These are phyloP conservation scores for Baorangia bicolor DNA, from an alignment of 768 basidiomycete genomes.

Conservation along the genomic window DNA sequence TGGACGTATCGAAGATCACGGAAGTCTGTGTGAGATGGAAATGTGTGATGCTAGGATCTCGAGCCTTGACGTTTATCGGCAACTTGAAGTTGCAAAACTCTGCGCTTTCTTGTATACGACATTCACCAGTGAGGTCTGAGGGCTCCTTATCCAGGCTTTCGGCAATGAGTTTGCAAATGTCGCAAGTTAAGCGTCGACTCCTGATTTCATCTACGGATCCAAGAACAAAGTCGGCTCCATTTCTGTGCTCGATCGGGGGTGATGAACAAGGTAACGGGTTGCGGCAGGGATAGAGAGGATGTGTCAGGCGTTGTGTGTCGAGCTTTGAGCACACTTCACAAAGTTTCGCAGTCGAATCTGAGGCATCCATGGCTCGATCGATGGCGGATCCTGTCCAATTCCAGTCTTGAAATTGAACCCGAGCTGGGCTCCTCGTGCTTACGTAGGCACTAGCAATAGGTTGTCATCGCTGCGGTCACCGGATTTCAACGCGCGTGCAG, in stretches of 20 bases:
- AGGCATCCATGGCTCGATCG: not conserved
- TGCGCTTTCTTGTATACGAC: not conserved
- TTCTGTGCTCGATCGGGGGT: not conserved
- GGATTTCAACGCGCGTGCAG: not conserved
- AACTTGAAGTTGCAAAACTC: constrained; percentile 8
- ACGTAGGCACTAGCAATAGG: not conserved
- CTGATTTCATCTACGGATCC: constrained; percentile 18
- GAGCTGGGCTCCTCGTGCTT: not conserved
- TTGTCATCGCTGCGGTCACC: no score
- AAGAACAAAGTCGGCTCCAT: not conserved
- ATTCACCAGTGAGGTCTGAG: constrained; percentile 5
- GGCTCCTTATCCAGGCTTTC: constrained; percentile 13
- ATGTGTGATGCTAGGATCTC: constrained; percentile 8
- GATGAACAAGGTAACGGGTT: not conserved
- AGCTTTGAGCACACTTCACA: constrained; percentile 10
- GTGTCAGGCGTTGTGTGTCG: not conserved
- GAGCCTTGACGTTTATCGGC: not conserved
- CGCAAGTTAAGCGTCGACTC: constrained; percentile 6
- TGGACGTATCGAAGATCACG: constrained; percentile 1
- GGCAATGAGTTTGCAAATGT: constrained; percentile 12
- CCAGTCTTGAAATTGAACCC: not conserved
- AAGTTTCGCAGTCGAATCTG: not conserved
- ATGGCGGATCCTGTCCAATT: not conserved
- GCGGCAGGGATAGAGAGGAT: constrained; percentile 3
- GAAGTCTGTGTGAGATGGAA: constrained; percentile 13